A percentile compares a stretch with the other conserved stretches of the same genome.
Evolutionary conservation across 257 asterid species (phyloP).

Genomic region (Nicotiana obtusifolia): DNA sequence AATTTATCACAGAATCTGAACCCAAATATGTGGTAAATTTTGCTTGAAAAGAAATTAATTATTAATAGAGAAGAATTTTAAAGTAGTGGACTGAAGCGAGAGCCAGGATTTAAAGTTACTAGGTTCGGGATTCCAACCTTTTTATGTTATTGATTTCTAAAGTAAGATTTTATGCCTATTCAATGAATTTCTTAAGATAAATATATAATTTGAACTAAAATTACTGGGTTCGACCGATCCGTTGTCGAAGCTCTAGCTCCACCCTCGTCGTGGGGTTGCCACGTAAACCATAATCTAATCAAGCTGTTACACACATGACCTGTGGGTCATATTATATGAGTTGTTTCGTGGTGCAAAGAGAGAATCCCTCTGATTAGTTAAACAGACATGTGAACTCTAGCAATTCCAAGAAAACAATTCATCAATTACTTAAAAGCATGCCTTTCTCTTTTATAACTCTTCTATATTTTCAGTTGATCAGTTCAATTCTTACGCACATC

Average conservation of each 20-base stretch:
- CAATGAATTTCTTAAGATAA: too few relatives aligned
- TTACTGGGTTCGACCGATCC: too few relatives aligned
- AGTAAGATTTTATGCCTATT: too few relatives aligned
- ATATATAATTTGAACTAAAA: too few relatives aligned
- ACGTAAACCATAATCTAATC: conserved; percentile 24
- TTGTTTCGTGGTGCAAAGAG: conserved; percentile 28
- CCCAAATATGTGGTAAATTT: neutral
- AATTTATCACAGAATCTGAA: neutral
- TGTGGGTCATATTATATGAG: conserved; percentile 27
- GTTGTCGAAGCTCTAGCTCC: too few relatives aligned
- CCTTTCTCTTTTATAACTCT: neutral
- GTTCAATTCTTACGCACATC: too few relatives aligned
- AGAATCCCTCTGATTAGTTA: conserved; percentile 19
- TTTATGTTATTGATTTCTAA: too few relatives aligned
- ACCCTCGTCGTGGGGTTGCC: conserved; percentile 18
- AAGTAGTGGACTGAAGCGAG: too few relatives aligned
- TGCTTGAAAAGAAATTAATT: neutral
- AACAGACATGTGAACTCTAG: conserved; percentile 28
- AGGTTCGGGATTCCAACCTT: too few relatives aligned
- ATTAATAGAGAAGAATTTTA: too few relatives aligned
- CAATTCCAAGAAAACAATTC: neutral
- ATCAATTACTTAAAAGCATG: neutral
- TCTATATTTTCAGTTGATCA: neutral
- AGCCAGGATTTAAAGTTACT: too few relatives aligned
- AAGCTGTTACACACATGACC: conserved; percentile 27